Conservation (phyloP, 331 rosid species). For the Quercus lobata region DNA sequence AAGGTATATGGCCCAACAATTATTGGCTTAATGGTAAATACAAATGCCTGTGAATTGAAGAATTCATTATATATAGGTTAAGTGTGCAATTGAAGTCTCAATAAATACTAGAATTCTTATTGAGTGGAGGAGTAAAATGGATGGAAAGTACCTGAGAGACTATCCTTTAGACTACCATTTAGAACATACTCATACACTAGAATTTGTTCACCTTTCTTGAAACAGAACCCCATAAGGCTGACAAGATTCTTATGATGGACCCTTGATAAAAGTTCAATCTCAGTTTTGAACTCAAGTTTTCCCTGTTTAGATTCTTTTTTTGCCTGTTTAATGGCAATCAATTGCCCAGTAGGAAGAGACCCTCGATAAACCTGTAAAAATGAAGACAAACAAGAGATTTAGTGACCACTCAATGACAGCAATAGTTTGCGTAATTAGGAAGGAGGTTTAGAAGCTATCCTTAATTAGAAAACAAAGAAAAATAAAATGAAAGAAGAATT, state of each 20-base stretch:
- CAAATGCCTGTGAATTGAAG: too few species aligned
- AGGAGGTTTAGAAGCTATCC: not conserved
- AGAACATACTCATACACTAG: slow-evolving; percentile 58
- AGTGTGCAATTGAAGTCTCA: too few species aligned
- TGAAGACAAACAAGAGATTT: not conserved
- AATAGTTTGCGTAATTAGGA: not conserved
- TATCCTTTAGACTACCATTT: slow-evolving; percentile 60
- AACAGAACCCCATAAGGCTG: slow-evolving; percentile 59
- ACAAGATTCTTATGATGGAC: slow-evolving; percentile 52
- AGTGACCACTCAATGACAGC: not conserved
- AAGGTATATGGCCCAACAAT: too few species aligned
- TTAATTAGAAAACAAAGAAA: not conserved
- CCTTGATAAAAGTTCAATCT: slow-evolving; percentile 63
- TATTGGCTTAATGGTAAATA: too few species aligned
- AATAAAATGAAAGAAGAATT: not conserved
- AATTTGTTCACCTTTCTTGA: slow-evolving; percentile 58
- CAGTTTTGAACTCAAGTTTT: slow-evolving; percentile 15
- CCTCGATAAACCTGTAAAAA: slow-evolving; percentile 25
- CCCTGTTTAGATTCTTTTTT: slow-evolving; percentile 58
- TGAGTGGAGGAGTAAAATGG: too few species aligned
- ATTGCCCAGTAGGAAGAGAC: slow-evolving; percentile 51
- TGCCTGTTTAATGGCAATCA: slow-evolving; percentile 63
- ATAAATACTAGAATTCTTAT: too few species aligned
- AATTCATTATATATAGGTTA: too few species aligned
- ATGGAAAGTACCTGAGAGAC: not conserved